Evolutionary conservation across 2,329 filamentous ascomycete genomes (phyloP).

Genomic region (Alternaria metachromatica): DNA sequence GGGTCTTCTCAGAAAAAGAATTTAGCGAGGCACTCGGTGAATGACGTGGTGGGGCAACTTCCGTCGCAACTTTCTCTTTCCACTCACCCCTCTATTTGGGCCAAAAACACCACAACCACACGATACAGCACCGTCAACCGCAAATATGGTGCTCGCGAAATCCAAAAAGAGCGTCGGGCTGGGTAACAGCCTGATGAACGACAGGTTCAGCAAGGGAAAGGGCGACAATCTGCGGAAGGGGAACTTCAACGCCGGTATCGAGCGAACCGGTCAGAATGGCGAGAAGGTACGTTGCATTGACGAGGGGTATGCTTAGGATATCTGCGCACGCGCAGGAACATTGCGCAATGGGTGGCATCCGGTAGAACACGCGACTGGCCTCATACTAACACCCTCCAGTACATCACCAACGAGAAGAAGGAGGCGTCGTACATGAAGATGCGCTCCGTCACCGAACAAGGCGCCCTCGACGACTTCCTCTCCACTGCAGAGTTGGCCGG

Average conservation of each 20-base stretch:
- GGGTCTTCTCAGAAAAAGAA: conserved; percentile 57
- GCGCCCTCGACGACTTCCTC: conserved; percentile 93
- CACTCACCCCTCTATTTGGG: conserved; percentile 24
- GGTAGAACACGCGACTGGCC: background rate
- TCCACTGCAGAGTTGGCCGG: conserved; percentile 95
- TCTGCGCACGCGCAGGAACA: background rate
- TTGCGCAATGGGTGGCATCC: background rate
- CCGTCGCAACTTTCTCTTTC: conserved; percentile 23
- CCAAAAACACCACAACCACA: conserved; percentile 26
- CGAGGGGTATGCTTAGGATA: too few relatives aligned
- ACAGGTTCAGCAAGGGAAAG: conserved; percentile 94
- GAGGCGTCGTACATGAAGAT: conserved; percentile 99
- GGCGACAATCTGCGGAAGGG: conserved; percentile 80
- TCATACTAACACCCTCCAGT: conserved; percentile 58
- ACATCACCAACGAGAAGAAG: conserved; percentile 87
- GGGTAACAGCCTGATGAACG: conserved; percentile 98
- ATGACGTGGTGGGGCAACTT: conserved; percentile 50
- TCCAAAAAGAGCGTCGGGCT: conserved; percentile 94
- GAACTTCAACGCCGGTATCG: conserved; percentile 68
- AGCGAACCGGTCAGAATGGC: conserved; percentile 75
- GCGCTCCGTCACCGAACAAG: conserved; percentile 98
- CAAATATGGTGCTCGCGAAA: conserved; percentile 78
- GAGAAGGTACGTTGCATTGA: too few relatives aligned
- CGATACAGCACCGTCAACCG: conserved; percentile 12
- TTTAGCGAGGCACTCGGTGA: conserved; percentile 65